Base-by-base conservation (phyloP, 441 rosid genomes). In the Arabidopsis hybrid region DNA sequence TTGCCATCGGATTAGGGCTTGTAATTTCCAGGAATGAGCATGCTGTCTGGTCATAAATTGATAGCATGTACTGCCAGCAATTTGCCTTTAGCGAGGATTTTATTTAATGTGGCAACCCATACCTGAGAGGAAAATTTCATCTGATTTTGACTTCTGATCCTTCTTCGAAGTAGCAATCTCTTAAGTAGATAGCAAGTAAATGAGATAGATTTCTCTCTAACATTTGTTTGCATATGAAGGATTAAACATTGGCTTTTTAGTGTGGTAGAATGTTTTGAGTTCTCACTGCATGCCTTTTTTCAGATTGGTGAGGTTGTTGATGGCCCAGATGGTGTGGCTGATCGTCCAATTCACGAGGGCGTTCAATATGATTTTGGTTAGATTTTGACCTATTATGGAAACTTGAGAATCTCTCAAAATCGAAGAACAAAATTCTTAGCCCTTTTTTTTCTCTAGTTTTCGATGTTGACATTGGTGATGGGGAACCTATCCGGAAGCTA, bases 221-320 rank as follows among this genome's bases (percentile, higher is more conserved):
- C 4, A 65, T 36, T 45, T 55, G 65, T 32, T 35, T 7, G n/a
- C 58, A 46, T 35, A 13, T 47, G 17, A 58, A 49, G 10, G 43
- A 60, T 36, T 7, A 47, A 39, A 26, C 50, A 47, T 16, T 17
- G 38, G 11, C 17, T 1, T 57, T 35, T 6, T 45, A 13, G 51
- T 67, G 21, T 59, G 26, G 38, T 66, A 43, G n/a, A 75, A 14
- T 52, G 59, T 60, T 75, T 60, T 53, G 49, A 58, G 47, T 60
- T 67, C 64, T 69, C 50, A 65, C 60, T 47, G 60, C 47, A 32
- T 69, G 11, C 70, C 69, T 79, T 21, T 58, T 71, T 80, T 77
- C 79, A 95, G 99, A 88, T 96, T 85, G 98, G 98, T 49, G 98
- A 96, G 81, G 99, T 96, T 78, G 92, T 96, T 78, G 99, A 93